Base-by-base conservation (phyloP, 805 yeast species). In the Candida chauliodis region DNA sequence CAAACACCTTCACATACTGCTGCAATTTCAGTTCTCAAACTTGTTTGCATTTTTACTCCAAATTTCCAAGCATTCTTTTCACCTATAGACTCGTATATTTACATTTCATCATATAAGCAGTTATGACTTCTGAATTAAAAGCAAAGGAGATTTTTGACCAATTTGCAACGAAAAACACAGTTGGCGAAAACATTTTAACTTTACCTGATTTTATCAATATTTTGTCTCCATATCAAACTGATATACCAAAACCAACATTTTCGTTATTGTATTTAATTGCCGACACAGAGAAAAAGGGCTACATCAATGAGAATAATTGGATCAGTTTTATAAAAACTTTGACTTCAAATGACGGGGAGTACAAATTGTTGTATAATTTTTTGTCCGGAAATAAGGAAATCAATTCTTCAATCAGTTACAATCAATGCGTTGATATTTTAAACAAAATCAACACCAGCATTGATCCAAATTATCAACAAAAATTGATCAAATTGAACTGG, bases 181-280 rank as follows among this genome's bases (percentile, higher is more conserved):
- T 47, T 18, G 46, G 48, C 11, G 54, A 53, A 30, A 52, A 51
- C 38, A 48, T 50, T 18, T 58, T 68, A 34, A 48, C 64, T 17
- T 56, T 68, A 37, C 63, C 61, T 13, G 59, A 61, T 34, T 68
- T 68, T 42, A 53, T 60, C 22, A 49, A 65, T 25, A 52, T 68
- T 29, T 55, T 68, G 41, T 56, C 72, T 21, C 74, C 74, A 8
- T 68, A 64, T 43, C 60, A 62, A 26, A 50, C 61, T 23, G 74
- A 68, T 45, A 51, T 68, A 30, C 66, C 70, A 13, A 59, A 51
- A 36, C 58, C 57, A 30, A 48, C 69, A 5, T 66, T 56, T 38
- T 54, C 71, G 5, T 71, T 90, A 43, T 78, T 91, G 34, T 91
- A 84, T 55, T 69, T 84, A 40, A 79, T 88, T 19, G 87, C 95